Evolutionary conservation across 768 basidiomycete species (phyloP), one percentile per base, ranked within the genome.

Genomic region (Lanmaoa pseudosensibilis): DNA sequence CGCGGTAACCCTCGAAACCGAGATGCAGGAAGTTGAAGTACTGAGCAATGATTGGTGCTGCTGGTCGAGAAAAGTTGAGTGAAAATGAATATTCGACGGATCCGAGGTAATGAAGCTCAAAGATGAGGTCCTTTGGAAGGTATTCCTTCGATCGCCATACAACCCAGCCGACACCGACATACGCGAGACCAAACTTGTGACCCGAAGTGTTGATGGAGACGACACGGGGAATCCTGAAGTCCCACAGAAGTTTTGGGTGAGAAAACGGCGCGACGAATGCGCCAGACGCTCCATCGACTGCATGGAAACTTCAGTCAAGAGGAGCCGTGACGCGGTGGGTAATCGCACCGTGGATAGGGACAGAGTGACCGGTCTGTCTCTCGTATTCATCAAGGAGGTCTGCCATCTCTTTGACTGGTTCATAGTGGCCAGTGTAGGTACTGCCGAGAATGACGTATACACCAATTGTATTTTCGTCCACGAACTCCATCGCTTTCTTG

Each of bases 351-450:
- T 78, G 79, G 57, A 81, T 77, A 21, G 81, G 77, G 33, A 80
- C 74, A 46, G 68, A 70, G 57, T 55, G 68, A n/a, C 79, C 80
- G 0, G 77, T 80, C 57, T 71, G 63, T 19, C 47, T 67, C 68
- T 86, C 79, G 64, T 83, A 86, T 55, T 73, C 78, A 74, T 80
- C 78, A 70, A 93, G 76, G 11, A 90, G 78, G 40, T 86, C 84
- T 1, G 88, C 77, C 85, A 97, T 90, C 68, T 87, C 90, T 68
- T 90, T 82, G 33, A 97, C 94, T 13, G 88, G 85, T 64, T 96
- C 94, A 64, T 79, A 84, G 61, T 77, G 77, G n/a, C 79, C 82
- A 7, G 82, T 83, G 60, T 78, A 80, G 25, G 78, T 81, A 78
- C 87, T 77, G 33, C 77, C 80, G 25, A 83, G 74, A 55, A 82